Evolutionary conservation across 2,329 filamentous ascomycete genomes (phyloP).

Genomic region (Colletotrichum horii): DNA sequence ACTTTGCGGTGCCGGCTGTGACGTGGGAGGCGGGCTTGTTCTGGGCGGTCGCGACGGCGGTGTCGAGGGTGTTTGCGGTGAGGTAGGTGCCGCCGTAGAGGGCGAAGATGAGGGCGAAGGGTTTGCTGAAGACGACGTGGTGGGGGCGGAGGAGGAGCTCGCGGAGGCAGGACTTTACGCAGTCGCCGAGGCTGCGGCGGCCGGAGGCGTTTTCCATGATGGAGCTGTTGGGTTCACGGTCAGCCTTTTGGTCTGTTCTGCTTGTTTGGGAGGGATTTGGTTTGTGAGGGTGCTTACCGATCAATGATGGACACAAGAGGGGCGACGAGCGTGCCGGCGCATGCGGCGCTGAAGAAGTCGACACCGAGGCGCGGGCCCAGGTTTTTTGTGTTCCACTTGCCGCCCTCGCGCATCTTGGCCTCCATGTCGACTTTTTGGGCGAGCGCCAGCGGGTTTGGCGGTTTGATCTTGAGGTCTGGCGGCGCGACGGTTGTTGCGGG

Average conservation of each 20-base stretch:
- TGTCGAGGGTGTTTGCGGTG: slow-evolving; percentile 88
- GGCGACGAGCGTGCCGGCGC: slow-evolving; percentile 78
- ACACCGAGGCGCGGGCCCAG: slow-evolving; percentile 69
- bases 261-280: not conserved
- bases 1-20: slow-evolving; percentile 80
- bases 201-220: slow-evolving; percentile 86
- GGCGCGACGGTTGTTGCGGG: not conserved
- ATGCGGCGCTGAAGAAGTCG: slow-evolving; percentile 72
- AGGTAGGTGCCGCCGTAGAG: slow-evolving; percentile 91
- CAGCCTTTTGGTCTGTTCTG: not conserved
- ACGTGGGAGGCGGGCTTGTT: slow-evolving; percentile 64
- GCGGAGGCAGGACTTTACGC: slow-evolving; percentile 62
- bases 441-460: slow-evolving; percentile 38
- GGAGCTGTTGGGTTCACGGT: slow-evolving; percentile 50
- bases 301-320: slow-evolving; percentile 90
- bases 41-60: slow-evolving; percentile 68
- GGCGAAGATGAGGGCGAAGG: slow-evolving; percentile 72
- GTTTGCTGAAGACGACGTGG: slow-evolving; percentile 65
- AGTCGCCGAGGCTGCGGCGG: slow-evolving; percentile 61
- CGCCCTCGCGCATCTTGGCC: slow-evolving; percentile 6
- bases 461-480: slow-evolving; percentile 17
- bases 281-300: slow-evolving; percentile 55
- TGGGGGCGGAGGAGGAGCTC: slow-evolving; percentile 66
- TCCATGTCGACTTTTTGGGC: slow-evolving; percentile 26
- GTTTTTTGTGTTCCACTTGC: slow-evolving; percentile 76